Base-by-base conservation (phyloP, 202 grass and related monocot genomes). In the Setaria viridis region DNA sequence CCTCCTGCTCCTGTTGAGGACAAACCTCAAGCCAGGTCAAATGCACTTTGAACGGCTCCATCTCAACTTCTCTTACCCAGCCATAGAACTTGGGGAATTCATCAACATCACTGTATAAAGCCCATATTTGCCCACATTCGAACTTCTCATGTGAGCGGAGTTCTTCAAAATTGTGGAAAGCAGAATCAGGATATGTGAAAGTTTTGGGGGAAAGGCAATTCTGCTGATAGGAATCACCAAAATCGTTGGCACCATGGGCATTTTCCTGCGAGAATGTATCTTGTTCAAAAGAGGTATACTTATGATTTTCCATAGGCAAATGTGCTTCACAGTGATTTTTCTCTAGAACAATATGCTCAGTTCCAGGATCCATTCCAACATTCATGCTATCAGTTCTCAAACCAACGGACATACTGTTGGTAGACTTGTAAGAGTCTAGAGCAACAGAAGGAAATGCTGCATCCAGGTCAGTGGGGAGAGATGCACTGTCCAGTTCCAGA, bases 71-170 rank as follows among this genome's bases (percentile, higher is more conserved):
- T 35, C 68, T 93, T 86, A 98, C 67, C 87, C 85, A 94, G 5
- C 90, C 93, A 88, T 95, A 98, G 15, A 88, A 92, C 65, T 98
- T 98, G 54, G 96, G 96, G 8, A 86, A 90, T 62, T 62, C 69
- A 78, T 98, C 93, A 84, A 67, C 4, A 41, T 95, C 91, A 80
- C 83, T 82, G 60, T 95, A 98, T 65, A 98, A 35, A 67, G 96
- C 93, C 93, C 93, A 98, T 85, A 98, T 94, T 67, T 98, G 91
- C 30, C 96, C 93, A 62, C 56, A 30, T 76, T 86, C 82, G 45
- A 98, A 87, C 62, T 86, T 90, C 25, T 88, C 79, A 37, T 67
- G 33, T 29, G 90, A 74, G 16, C 84, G 88, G 19, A 29, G 48
- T 46, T 86, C 59, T 55, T 94, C 84, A 10, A 95, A 95, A 48